Evolutionary conservation across 1,284 basidiomycete species (phyloP), one percentile per base, ranked within the genome.

Genomic region (Leccinum subrobustum): DNA sequence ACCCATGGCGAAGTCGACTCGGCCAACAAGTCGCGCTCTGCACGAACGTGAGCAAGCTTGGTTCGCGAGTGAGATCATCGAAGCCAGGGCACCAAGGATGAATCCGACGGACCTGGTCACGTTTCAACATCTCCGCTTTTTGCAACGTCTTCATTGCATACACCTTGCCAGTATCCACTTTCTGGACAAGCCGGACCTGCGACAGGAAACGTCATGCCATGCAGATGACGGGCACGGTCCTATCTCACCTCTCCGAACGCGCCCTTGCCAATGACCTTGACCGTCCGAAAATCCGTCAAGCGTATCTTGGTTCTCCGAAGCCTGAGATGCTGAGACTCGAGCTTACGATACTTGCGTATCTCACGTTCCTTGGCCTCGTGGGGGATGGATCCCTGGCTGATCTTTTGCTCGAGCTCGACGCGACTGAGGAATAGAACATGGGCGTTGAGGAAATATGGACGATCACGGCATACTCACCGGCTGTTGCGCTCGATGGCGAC

Each of bases 61-160:
- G 47, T 55, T 55, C 33, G 58, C 50, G 20, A 42, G 51, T 58
- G 53, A 63, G 52, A 59, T 56, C 52, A 48, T 51, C 53, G 31
- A 11, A 7, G 23, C n/a, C 53, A 54, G 48, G 16, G 12, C 2
- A 51, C 29, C 8, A 44, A 29, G 35, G 42, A 56, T 48, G 3
- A n/a, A 48, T 42, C 5, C 20, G 12, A 72, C 84, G 61, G 60
- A 93, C 94, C 84, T 97, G 95, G 75, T 99, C 96, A 73, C 97
- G 95, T 76, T 98, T 97, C 81, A 99, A 90, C 96, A 99, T 99
- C 77, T 99, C 96, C 57, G 91, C 91, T 80, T 99, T 99, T 76
- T 95, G 89, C 72, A 99, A 77, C 64, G 95, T 97, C 83, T 99
- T 99, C 97, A 99, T 99, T 47, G 96, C 96, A 73, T 98, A 98